Evolutionary conservation across 1,284 basidiomycete species (phyloP), one percentile per base, ranked within the genome.

Genomic region (Porphyrellus sp.): DNA sequence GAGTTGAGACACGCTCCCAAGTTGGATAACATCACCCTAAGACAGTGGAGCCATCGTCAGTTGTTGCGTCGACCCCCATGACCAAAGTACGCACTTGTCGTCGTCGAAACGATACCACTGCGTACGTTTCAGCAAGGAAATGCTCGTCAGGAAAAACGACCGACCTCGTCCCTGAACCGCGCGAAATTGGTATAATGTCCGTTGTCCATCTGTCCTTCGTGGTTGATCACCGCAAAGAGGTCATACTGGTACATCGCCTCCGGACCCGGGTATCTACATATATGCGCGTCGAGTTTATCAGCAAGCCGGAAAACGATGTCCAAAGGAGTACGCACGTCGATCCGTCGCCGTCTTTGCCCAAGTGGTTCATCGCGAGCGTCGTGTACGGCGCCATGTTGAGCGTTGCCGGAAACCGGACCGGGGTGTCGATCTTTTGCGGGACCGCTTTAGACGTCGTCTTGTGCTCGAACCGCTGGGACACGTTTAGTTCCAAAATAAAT

Each of bases 71-170:
- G 2, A 2, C 12, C 25, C 16, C 28, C 11, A 11, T 11, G 7
- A n/a, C 5, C 8, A 24, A 54, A 52, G n/a, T 16, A 40, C 41
- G 45, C 30, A 91, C 89, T 92, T 96, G 65, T 96, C 93, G 63
- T 98, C 94, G 67, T 98, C 93, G 69, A 93, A 96, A 25, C 87
- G 85, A 72, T 92, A 96, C 94, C 94, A 98, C 85, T 93, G 67
- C 38, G 60, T 8, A 18, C 12, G 64, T 28, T 15, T 23, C 30
- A 55, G 43, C 25, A 8, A 52, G 25, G 39, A 33, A 53, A 18
- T 9, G 5, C 20, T 24, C 4, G 0, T 27, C 11, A 54, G 51
- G 16, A 33, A n/a, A 20, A 8, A 23, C 5, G 5, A 71, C 82
- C 43, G 54, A 87, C 89, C 77, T 89, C 83, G 58, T 91, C 83